Percentiles rank a stretch among this genome's conserved stretches.
Conservation (phyloP, 2,329 filamentous ascomycete genomes). For the Monilinia laxa region DNA sequence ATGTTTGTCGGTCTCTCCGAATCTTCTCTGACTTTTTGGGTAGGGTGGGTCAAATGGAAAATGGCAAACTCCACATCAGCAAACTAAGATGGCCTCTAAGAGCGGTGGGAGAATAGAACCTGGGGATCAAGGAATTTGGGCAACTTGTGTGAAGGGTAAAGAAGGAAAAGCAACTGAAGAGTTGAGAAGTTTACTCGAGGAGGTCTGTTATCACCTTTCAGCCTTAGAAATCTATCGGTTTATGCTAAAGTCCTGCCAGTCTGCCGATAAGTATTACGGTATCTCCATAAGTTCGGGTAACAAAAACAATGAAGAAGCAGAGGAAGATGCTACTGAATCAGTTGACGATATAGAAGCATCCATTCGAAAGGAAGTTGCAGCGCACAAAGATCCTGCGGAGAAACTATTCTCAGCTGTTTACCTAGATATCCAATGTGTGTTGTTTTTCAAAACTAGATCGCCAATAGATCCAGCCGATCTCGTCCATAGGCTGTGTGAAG, state of each 20-base stretch:
- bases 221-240: background rate
- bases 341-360: conserved; percentile 68
- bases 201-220: conserved; percentile 48
- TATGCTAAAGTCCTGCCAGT: conserved; percentile 46
- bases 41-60: conserved; percentile 52
- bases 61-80: conserved; percentile 62
- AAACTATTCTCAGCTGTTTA: conserved; percentile 54
- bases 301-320: conserved; percentile 41
- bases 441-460: conserved; percentile 58
- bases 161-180: conserved; percentile 69
- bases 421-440: conserved; percentile 59
- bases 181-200: conserved; percentile 63
- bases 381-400: conserved; percentile 42
- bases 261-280: conserved; percentile 61
- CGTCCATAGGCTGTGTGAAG: conserved; percentile 54
- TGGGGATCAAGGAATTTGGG: conserved; percentile 74
- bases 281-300: conserved; percentile 35
- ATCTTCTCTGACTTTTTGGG: background rate
- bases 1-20: background rate
- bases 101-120: conserved; percentile 56
- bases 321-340: conserved; percentile 45
- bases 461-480: conserved; percentile 58
- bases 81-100: conserved; percentile 46
- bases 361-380: conserved; percentile 69
- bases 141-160: conserved; percentile 71